Evolutionary conservation across 306 rosid species (phyloP).

Genomic region (Rubus idaeus): DNA sequence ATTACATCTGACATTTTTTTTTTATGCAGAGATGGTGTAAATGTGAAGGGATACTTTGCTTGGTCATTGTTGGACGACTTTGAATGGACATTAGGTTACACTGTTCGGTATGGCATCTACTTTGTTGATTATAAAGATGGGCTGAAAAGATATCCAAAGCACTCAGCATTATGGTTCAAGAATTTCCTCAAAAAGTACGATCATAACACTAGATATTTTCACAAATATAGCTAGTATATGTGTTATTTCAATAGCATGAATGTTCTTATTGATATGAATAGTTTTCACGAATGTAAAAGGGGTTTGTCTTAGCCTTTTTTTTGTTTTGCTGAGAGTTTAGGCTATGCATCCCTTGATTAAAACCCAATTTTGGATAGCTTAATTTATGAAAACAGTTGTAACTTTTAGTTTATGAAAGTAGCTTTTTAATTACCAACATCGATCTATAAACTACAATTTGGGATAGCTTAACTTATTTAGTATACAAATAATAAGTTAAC

Average conservation of each 20-base stretch:
- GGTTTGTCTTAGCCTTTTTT: no score
- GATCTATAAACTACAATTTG: no score
- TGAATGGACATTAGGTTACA: slow-evolving; percentile 52
- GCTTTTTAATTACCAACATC: no score
- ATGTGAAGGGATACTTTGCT: slow-evolving; percentile 56
- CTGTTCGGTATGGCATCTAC: slow-evolving; percentile 42
- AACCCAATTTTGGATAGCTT: no score
- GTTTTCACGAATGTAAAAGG: no score
- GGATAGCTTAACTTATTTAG: no score
- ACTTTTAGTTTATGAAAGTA: no score
- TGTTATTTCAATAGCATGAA: neutral
- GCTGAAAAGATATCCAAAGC: slow-evolving; percentile 46
- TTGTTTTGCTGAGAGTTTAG: no score
- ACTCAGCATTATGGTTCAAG: slow-evolving; percentile 54
- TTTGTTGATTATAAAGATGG: slow-evolving; percentile 46
- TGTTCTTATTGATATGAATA: neutral
- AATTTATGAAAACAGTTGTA: no score
- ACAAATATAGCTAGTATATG: neutral
- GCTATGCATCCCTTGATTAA: no score
- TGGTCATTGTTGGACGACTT: slow-evolving; percentile 55
- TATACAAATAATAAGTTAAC: no score
- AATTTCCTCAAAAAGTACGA: slow-evolving; percentile 36
- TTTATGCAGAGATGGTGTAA: slow-evolving; percentile 34
- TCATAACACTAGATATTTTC: neutral
- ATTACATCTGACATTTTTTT: neutral